Percentiles rank a stretch among this genome's conserved stretches.
phyloP scores from a whole-genome alignment of 768 basidiomycete genomes.

The Suillus tomentosus region DNA sequence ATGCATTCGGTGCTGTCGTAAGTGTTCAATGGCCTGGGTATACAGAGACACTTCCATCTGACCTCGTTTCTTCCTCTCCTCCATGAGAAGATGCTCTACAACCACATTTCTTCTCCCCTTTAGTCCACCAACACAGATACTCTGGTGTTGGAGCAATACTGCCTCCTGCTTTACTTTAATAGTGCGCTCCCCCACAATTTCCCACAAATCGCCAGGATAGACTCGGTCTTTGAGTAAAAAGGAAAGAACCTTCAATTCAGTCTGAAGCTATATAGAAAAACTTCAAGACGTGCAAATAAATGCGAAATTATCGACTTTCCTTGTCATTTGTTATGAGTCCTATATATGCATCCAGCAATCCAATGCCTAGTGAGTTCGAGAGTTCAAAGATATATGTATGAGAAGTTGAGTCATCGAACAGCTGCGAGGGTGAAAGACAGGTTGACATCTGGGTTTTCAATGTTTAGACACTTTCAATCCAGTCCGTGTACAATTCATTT shows the following conservation, averaged over 20 bases:
- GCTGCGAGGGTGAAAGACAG: no score
- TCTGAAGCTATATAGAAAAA: neutral
- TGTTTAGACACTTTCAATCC: no score
- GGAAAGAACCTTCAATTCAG: neutral
- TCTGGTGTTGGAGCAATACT: neutral
- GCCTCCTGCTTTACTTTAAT: neutral
- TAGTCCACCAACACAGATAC: neutral
- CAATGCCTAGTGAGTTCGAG: no score
- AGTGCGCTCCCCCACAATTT: neutral
- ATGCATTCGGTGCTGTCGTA: neutral
- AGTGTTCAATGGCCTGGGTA: neutral
- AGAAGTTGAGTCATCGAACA: no score
- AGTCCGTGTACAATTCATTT: no score
- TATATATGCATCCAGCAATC: no score
- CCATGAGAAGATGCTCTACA: neutral
- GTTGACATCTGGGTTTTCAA: no score
- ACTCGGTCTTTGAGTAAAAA: neutral
- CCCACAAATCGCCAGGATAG: neutral
- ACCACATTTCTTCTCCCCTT: neutral
- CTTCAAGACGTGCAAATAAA: neutral
- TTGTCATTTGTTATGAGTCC: no score
- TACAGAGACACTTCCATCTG: neutral
- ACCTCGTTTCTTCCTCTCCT: neutral
- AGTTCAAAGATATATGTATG: no score
- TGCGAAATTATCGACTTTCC: no score